Base-by-base conservation (phyloP, 2,329 filamentous ascomycete species). In the Coniella vitis region DNA sequence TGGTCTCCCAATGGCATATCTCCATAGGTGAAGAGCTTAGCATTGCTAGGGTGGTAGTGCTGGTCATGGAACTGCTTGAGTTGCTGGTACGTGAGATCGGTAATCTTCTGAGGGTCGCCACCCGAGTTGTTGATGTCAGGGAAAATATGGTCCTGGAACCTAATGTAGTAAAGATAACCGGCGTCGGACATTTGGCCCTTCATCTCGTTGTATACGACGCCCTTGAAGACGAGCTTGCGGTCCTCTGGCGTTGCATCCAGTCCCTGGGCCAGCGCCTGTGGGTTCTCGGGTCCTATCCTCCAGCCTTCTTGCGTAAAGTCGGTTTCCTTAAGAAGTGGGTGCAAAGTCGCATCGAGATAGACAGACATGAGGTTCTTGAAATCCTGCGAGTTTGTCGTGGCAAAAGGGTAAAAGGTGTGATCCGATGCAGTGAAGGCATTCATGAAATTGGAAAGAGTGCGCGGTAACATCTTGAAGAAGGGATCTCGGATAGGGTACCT, bases 381-480 rank as follows among this genome's bases (percentile, higher is more conserved):
- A 61, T 98, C 93, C 65, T 95, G 89, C 17, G 81, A 75, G 61
- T 98, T 98, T 20, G 93, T 98, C 2, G 93, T 98, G 49, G 93
- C 90, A 66, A 98, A 98, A 2, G 93, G 93, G 63, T 98, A 98
- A 57, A 89, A 95, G 10, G 93, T 98, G 65, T 98, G 90, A 62
- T 97, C 91, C 19, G 90, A 86, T 21, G 90, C 90, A 37, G 93
- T 98, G 64, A 97, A 95, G 53, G 93, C 93, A 66, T 98, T 98
- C 93, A 98, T 98, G 64, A 96, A 98, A 69, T 97, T 98, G 56
- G 93, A 96, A n/a, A 98, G 77, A 4, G 93, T 96, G 58, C 93
- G 83, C 19, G 93, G 93, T 21, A 98, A 79, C 93, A 98, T 98
- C 78, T 97, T 98, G 76, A 98, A 98, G 75, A 98, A 98, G 0